Evolutionary conservation across 2,329 filamentous ascomycete species (phyloP), one percentile per base, ranked within the genome.

Genomic region (Pyrenophora tritici-repentis): DNA sequence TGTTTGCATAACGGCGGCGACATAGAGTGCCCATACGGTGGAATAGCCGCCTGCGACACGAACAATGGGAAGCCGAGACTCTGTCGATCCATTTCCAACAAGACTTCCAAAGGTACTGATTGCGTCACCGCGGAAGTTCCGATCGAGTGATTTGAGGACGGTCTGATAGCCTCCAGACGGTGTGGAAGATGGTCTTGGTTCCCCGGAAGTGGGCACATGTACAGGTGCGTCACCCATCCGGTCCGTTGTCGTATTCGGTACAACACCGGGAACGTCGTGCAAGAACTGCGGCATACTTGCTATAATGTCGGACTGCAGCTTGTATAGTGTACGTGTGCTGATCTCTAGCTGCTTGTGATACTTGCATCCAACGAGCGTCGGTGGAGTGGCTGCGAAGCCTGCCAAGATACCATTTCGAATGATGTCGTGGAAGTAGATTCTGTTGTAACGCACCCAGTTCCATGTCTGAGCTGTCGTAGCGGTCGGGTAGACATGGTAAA

Each of bases 221-320:
- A 39, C 24, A 14, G 17, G 34, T 3, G 14, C 33, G 10, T 35
- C 14, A 10, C 16, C 16, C 10, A 33, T 17, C 5, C 17, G 1
- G 24, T 33, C n/a, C 12, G 24, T 6, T 8, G 26, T 12, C 16
- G 35, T 42, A 16, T 13, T 47, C 4, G 59, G 47, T 2, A 48
- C 50, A 13, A 54, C 22, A 12, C 59, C 64, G 0, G 70, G 66
- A 8, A 65, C 67, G 32, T 72, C 67, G 24, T 70, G 66, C 2
- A 73, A 53, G 38, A 72, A 66, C 37, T 73, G 70, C 1, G 71
- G 71, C 10, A 71, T 63, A 43, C 65, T 71, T 14, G 70, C 69
- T 7, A 72, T 46, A 14, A 73, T 70, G 18, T 70, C 71, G 1
- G 63, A 58, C 43, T 72, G 70, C 18, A 70, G 35, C 10, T 53